Conservation (phyloP, 495 filamentous ascomycete genomes). For the Gamarada debralockiae region DNA sequence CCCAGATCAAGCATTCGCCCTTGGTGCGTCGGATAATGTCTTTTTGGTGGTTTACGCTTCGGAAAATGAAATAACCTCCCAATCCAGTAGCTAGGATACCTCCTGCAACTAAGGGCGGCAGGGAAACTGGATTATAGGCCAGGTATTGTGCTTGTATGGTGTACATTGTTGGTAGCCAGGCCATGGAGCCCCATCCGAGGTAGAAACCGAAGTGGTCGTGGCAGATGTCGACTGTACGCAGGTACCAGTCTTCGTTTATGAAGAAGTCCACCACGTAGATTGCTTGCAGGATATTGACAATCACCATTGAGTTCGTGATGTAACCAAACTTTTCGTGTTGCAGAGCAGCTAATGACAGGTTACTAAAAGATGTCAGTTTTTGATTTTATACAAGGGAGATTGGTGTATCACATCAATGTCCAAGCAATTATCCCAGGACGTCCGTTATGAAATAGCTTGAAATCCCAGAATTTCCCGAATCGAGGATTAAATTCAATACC, state of each 20-base stretch:
- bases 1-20: constrained; percentile 37
- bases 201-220: constrained; percentile 49
- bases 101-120: constrained; percentile 19
- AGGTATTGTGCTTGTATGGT: constrained; percentile 44
- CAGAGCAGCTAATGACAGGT: too few species aligned
- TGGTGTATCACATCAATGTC: too few species aligned
- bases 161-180: constrained; percentile 38
- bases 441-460: too few species aligned
- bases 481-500: too few species aligned
- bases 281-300: constrained; percentile 37
- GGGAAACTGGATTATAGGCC: constrained; percentile 32
- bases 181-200: constrained; percentile 40
- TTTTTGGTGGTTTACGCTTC: constrained; percentile 41
- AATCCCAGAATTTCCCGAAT: too few species aligned
- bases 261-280: constrained; percentile 45
- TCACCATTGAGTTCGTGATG: constrained; percentile 36
- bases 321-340: too few species aligned
- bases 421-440: too few species aligned
- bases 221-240: constrained; percentile 44
- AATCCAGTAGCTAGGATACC: constrained; percentile 28
- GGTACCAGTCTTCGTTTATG: constrained; percentile 43
- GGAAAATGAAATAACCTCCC: constrained; percentile 37
- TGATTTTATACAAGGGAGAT: too few species aligned
- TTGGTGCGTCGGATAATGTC: constrained; percentile 32
- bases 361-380: too few species aligned